Evolutionary conservation across 2,329 filamentous ascomycete species (phyloP), one percentile per base, ranked within the genome.

Genomic region (Sarocladium oryzae): DNA sequence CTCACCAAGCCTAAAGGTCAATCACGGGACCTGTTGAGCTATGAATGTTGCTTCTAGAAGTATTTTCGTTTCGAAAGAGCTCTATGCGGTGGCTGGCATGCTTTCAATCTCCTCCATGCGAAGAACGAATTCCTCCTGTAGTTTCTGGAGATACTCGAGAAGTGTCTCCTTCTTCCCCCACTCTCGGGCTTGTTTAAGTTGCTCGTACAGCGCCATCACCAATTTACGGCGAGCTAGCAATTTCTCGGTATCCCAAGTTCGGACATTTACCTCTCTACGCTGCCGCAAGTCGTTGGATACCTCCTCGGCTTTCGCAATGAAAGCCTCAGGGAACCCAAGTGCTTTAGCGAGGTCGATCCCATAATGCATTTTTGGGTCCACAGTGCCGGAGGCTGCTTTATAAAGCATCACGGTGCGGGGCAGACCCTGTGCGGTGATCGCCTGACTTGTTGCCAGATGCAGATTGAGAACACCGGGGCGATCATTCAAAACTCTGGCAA

Each of bases 401-500:
- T 97, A 97, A 0, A 93, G 73, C 90, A 97, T 96, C 0, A 78
- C 88, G 70, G 96, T 87, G 32, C 78, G 81, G 1, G 73, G 72
- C 2, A 70, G 56, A 1, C 81, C 74, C 2, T 76, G 71, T 2
- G 78, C 68, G 1, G 70, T 66, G 1, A 61, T 61, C 0, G 73
- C 73, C 41, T 84, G 81, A 37, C 90, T 78, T 0, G 91, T 87
- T 1, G 82, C 78, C 2, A 97, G 77, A 61, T 96, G 90, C 2
- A 95, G 72, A 57, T 89, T 95, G 21, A 91, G 74, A 1, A 96
- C 89, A 0, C 90, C 90, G 15, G 79, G 81, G 10, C 88, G 80
- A 56, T 90, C 84, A 1, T 79, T 75, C 54, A 96, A 75, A 32
- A 92, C 88, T 2, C 77, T 78, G 0, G 90, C 85, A 2, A 99